Conservation (phyloP, 441 rosid species). For the Pelargonium citronellum region DNA sequence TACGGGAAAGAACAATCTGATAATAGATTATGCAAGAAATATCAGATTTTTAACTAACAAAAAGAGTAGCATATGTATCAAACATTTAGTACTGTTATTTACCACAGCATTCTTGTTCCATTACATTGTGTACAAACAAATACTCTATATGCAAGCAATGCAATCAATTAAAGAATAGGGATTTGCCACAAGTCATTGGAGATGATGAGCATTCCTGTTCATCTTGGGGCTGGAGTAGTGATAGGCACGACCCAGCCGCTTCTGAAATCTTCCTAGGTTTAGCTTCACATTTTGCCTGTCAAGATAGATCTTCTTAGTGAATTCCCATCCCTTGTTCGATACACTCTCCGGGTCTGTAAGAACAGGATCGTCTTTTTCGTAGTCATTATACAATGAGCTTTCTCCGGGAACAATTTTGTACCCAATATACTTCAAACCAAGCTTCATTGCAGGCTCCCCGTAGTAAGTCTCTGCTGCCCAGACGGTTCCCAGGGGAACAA, state of each 20-base stretch:
- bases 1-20: no score
- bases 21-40: no score
- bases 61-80: no score
- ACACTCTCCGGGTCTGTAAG: constrained; percentile 58
- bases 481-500: constrained; percentile 77
- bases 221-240: constrained; percentile 25
- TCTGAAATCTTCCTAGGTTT: constrained; percentile 51
- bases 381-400: constrained; percentile 65
- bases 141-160: no score
- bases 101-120: no score
- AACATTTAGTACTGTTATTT: no score
- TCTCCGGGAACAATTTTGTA: constrained; percentile 56
- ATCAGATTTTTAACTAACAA: no score
- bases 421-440: constrained; percentile 65
- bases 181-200: constrained; percentile 2
- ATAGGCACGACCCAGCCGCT: constrained; percentile 39
- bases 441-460: constrained; percentile 84
- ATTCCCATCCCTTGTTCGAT: constrained; percentile 70
- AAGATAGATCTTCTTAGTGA: constrained; percentile 77
- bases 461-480: constrained; percentile 93
- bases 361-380: constrained; percentile 44
- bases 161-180: constrained; percentile 15
- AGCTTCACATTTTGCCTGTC: constrained; percentile 63
- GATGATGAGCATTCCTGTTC: constrained; percentile 7
- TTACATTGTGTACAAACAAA: no score